Evolutionary conservation across 495 filamentous ascomycete genomes (phyloP).

Genomic region (Xylaria longipes): DNA sequence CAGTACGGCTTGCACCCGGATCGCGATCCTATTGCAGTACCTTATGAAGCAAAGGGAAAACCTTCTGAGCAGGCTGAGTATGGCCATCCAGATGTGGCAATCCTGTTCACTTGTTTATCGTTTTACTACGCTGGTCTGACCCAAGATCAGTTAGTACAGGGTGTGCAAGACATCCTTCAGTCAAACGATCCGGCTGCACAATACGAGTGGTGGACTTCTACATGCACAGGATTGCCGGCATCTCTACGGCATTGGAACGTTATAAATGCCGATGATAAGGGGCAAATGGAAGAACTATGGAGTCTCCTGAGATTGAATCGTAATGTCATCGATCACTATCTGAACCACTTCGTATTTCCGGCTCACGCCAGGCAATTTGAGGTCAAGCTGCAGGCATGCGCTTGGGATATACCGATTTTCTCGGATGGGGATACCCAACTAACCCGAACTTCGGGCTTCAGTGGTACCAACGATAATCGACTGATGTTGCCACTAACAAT

Average conservation of each 20-base stretch:
- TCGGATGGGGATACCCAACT: slow-evolving; percentile 22
- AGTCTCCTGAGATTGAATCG: slow-evolving; percentile 43
- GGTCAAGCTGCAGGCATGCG: slow-evolving; percentile 58
- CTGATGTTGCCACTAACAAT: slow-evolving; percentile 58
- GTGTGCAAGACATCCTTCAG: slow-evolving; percentile 49
- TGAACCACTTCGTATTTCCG: slow-evolving; percentile 63
- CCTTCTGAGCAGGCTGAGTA: slow-evolving; percentile 59
- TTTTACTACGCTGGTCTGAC: slow-evolving; percentile 60
- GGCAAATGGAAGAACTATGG: slow-evolving; percentile 54
- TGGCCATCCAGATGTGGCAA: slow-evolving; percentile 63
- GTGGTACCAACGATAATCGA: slow-evolving; percentile 61
- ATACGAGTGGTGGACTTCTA: slow-evolving; percentile 55
- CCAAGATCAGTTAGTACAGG: slow-evolving; percentile 47
- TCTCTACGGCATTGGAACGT: slow-evolving; percentile 51
- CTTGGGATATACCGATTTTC: slow-evolving; percentile 60
- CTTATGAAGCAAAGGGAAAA: slow-evolving; percentile 57
- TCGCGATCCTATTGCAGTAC: slow-evolving; percentile 56
- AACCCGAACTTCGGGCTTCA: slow-evolving; percentile 58
- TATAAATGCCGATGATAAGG: slow-evolving; percentile 58
- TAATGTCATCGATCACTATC: slow-evolving; percentile 55
- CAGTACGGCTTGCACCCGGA: slow-evolving; percentile 51
- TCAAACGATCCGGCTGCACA: slow-evolving; percentile 58
- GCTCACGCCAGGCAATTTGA: slow-evolving; percentile 58
- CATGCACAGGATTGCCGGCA: slow-evolving; percentile 46
- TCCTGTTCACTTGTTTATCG: slow-evolving; percentile 58